Evolutionary conservation across 345 rosid species (phyloP), one percentile per base, ranked within the genome.

Genomic region (Eucalyptus regnans): DNA sequence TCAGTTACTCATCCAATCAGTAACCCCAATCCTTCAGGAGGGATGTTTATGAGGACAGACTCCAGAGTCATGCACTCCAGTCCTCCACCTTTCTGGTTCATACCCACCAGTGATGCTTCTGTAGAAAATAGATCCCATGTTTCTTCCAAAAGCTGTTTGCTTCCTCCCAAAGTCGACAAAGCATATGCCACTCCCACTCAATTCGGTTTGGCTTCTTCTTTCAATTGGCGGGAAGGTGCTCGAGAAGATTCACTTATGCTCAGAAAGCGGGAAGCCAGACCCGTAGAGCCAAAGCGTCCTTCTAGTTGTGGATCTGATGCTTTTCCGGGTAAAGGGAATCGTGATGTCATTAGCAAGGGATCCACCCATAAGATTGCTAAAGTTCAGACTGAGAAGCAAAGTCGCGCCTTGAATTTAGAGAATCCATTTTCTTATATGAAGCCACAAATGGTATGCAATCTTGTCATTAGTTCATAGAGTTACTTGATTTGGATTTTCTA

Each of bases 121-220:
- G 87, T 85, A 48, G 95, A 90, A 86, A 93, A 93, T 52, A 93
- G 92, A 89, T 89, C 88, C 64, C 92, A 87, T 79, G 92, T 92
- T 90, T 89, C 95, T 90, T 92, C 94, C 58, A 66, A 87, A 86
- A 86, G 64, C 60, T 22, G 87, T 44, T 33, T 27, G 29, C 46
- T 86, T 60, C 29, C 87, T 44, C 87, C 46, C 60, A 27, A 60
- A 86, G 60, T 44, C 6, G 68, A 86, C 64, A 86, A 52, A 27
- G 43, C 46, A 54, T 86, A 51, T 60, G 64, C 64, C 49, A 20
- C 87, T 86, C 29, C 64, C 68, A 20, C 87, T 86, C 46, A 54
- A 86, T 51, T 52, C 4, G 48, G 62, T 12, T 44, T 31, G 64
- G 66, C 46, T 43, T 44, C 87, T 86, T 86, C 87, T 23, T 86